phyloP scores from a whole-genome alignment of 2,329 filamentous ascomycete genomes.

The Hawksworthiomyces lignivorus region DNA sequence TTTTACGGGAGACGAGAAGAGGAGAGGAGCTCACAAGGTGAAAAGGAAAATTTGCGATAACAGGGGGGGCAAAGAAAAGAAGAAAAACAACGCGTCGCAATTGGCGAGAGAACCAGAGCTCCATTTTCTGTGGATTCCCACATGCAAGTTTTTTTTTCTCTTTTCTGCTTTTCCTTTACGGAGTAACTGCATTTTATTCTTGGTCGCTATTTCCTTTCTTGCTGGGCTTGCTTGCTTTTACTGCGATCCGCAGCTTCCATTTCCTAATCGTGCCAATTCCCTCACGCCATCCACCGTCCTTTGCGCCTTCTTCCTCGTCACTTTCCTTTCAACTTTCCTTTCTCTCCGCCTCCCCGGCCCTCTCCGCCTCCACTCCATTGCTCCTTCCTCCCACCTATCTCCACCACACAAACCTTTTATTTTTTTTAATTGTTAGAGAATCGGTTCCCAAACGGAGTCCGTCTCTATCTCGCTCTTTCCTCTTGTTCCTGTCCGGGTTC shows the following conservation, averaged over 20 bases:
- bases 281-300: background rate
- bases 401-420: conserved; percentile 9
- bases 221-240: no score
- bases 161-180: background rate
- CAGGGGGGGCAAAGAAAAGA: background rate
- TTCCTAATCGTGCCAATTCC: background rate
- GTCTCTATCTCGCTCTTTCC: conserved; percentile 1
- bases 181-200: background rate
- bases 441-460: no score
- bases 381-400: conserved; percentile 1
- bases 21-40: no score
- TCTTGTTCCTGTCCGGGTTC: conserved; percentile 2
- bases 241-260: no score
- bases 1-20: conserved; percentile 2
- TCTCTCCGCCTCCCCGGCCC: conserved; percentile 13
- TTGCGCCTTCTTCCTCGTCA: background rate
- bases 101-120: conserved; percentile 8
- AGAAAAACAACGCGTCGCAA: conserved; percentile 12
- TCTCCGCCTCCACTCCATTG: conserved; percentile 13
- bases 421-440: no score
- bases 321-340: background rate
- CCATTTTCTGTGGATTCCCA: conserved; percentile 3
- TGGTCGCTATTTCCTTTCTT: background rate
- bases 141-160: conserved; percentile 1
- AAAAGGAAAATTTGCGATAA: background rate